Percentiles rank a stretch among this genome's conserved stretches.
phyloP scores from a whole-genome alignment of 2,329 filamentous ascomycete species.

The Aureobasidium sp. region DNA sequence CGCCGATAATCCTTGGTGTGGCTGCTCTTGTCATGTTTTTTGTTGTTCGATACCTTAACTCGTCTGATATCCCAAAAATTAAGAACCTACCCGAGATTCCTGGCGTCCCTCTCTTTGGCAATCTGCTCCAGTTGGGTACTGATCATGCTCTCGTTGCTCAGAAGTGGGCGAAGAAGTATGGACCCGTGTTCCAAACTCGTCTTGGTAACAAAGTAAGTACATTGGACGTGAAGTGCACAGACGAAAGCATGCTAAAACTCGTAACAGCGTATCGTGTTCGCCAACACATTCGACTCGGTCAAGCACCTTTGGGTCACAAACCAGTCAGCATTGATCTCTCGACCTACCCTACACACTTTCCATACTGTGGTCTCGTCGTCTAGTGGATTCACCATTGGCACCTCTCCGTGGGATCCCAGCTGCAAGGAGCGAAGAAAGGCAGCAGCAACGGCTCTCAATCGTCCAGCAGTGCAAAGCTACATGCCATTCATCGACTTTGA shows the following conservation, averaged over 20 bases:
- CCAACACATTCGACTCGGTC: slow-evolving; percentile 69
- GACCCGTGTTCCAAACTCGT: slow-evolving; percentile 42
- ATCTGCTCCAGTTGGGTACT: slow-evolving; percentile 37
- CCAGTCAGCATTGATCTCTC: slow-evolving; percentile 67
- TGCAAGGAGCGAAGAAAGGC: slow-evolving; percentile 71
- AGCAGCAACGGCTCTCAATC: slow-evolving; percentile 68
- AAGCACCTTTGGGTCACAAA: slow-evolving; percentile 70
- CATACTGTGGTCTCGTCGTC: slow-evolving; percentile 69
- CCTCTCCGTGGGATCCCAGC: slow-evolving; percentile 75
- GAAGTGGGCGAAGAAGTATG: slow-evolving; percentile 40
- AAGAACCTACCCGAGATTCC: slow-evolving; percentile 41
- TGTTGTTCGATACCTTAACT: slow-evolving; percentile 34
- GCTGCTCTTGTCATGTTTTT: slow-evolving; percentile 34
- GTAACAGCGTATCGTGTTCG: slow-evolving; percentile 61
- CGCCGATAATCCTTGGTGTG: slow-evolving; percentile 33
- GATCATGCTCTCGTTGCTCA: slow-evolving; percentile 40
- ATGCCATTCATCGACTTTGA: slow-evolving; percentile 79
- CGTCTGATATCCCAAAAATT: slow-evolving; percentile 41
- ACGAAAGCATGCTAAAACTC: background rate
- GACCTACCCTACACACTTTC: slow-evolving; percentile 73
- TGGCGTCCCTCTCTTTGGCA: slow-evolving; percentile 40
- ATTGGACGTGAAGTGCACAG: background rate
- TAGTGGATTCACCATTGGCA: slow-evolving; percentile 74
- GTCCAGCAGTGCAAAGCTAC: slow-evolving; percentile 67
- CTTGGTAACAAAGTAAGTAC: slow-evolving; percentile 55